A percentile compares a stretch with the other conserved stretches of the same genome.
These are phyloP conservation scores for Buxus sempervirens DNA, from an alignment of 164 flowering plant genomes.

Conservation along the genomic window DNA sequence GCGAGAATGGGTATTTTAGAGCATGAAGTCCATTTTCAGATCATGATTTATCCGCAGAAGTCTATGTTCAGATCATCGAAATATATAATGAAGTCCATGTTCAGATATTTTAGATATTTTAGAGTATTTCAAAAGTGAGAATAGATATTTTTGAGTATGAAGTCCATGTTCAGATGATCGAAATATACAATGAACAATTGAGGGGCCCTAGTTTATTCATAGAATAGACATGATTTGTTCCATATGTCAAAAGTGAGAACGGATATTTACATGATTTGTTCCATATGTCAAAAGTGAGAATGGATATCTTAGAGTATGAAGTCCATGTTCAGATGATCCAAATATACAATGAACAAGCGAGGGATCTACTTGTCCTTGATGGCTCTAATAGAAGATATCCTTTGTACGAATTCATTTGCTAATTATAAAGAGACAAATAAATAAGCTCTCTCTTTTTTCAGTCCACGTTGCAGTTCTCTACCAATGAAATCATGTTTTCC, in stretches of 20 bases:
- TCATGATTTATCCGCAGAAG: no score
- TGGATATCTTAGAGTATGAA: conserved; percentile 47
- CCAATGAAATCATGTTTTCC: background rate
- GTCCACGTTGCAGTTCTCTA: no score
- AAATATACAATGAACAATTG: no score
- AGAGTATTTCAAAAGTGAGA: conserved; percentile 46
- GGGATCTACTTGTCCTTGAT: conserved; percentile 73
- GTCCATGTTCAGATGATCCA: conserved; percentile 90
- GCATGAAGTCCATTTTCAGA: no score
- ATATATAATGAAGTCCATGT: no score
- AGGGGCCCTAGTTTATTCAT: no score
- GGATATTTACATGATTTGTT: conserved; percentile 55
- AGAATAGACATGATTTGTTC: conserved; percentile 71
- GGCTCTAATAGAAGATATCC: conserved; percentile 87
- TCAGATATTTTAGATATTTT: no score
- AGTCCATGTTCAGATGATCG: no score
- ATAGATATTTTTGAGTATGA: no score
- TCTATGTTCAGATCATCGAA: no score
- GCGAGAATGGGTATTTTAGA: no score
- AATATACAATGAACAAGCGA: conserved; percentile 93
- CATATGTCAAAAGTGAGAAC: conserved; percentile 52
- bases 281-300: conserved; percentile 53
- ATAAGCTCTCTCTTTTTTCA: no score
- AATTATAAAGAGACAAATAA: background rate
- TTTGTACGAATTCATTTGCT: conserved; percentile 11